Conservation (phyloP, 768 basidiomycete species). For the Grammothele lineata region DNA sequence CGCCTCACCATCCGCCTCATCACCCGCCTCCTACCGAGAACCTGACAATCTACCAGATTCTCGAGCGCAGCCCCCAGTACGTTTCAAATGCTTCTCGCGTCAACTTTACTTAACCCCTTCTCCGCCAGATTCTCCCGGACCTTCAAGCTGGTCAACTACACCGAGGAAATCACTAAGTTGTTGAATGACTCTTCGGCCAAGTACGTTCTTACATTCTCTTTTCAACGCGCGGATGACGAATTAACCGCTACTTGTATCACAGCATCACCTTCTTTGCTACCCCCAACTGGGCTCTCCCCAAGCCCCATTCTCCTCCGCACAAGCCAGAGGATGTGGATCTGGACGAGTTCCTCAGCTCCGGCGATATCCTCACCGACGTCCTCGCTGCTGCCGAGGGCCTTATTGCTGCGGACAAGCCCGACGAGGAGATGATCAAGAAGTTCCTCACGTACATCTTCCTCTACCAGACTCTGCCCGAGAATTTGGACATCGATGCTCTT, state of each 20-base stretch:
- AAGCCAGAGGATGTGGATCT: slow-evolving; percentile 3
- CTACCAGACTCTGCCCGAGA: slow-evolving; percentile 51
- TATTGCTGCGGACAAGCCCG: slow-evolving; percentile 33
- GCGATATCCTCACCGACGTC: slow-evolving; percentile 18
- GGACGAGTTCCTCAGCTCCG: slow-evolving; percentile 4
- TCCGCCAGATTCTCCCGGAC: slow-evolving; percentile 34
- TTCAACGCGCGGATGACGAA: too few relatives aligned
- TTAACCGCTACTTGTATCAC: neutral
- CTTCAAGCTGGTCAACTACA: slow-evolving; percentile 37
- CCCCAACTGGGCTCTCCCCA: slow-evolving; percentile 40
- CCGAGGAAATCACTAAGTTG: slow-evolving; percentile 33
- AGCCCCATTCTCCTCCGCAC: slow-evolving; percentile 10
- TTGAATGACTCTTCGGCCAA: slow-evolving; percentile 36
- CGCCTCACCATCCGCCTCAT: neutral
- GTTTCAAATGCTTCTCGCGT: neutral
- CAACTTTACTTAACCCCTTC: too few relatives aligned
- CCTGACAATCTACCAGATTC: slow-evolving; percentile 27
- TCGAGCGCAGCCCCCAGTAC: slow-evolving; percentile 22
- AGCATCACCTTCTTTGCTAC: slow-evolving; percentile 56
- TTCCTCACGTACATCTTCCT: slow-evolving; percentile 50
- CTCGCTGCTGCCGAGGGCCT: slow-evolving; percentile 28
- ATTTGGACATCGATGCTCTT: slow-evolving; percentile 35
- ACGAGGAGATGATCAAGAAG: slow-evolving; percentile 44
- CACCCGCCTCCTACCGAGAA: neutral
- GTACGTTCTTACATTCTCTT: slow-evolving; percentile 21